These are phyloP conservation scores for Cordyceps farinosa DNA, from an alignment of 2,329 filamentous ascomycete species.

Conservation along the genomic window DNA sequence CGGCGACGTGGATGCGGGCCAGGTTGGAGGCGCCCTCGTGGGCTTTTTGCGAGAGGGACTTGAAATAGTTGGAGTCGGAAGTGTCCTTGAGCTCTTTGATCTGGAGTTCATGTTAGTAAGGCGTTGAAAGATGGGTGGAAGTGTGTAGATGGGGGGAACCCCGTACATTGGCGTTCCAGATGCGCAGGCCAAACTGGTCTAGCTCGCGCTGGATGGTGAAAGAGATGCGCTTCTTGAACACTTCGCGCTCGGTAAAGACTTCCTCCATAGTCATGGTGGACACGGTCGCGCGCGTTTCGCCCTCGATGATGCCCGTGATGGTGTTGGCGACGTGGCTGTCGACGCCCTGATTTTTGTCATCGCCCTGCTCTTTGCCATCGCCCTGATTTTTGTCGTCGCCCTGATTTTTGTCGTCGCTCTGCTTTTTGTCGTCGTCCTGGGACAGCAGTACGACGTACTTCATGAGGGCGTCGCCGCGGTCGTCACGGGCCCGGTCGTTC, in stretches of 20 bases:
- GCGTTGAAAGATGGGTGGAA: background rate
- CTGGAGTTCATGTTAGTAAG: background rate
- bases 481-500: constrained; percentile 39
- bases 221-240: constrained; percentile 74
- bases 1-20: constrained; percentile 64
- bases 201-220: constrained; percentile 75
- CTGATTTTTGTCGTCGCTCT: constrained; percentile 37
- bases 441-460: constrained; percentile 82
- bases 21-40: constrained; percentile 84
- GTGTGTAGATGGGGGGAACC: background rate
- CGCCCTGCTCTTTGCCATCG: constrained; percentile 43
- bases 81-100: constrained; percentile 84
- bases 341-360: constrained; percentile 32
- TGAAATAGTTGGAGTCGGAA: constrained; percentile 77
- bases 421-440: constrained; percentile 55
- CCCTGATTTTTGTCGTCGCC: constrained; percentile 49
- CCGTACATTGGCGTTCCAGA: constrained; percentile 61
- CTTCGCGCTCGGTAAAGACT: constrained; percentile 73
- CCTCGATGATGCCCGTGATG: constrained; percentile 86
- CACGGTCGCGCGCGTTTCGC: constrained; percentile 78
- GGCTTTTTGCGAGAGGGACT: constrained; percentile 75
- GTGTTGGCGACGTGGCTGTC: constrained; percentile 70
- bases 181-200: constrained; percentile 73
- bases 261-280: constrained; percentile 92
- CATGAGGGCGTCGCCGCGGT: constrained; percentile 61